These are phyloP conservation scores for Ogataea siamensis DNA, from an alignment of 805 yeast species.

Conservation along the genomic window DNA sequence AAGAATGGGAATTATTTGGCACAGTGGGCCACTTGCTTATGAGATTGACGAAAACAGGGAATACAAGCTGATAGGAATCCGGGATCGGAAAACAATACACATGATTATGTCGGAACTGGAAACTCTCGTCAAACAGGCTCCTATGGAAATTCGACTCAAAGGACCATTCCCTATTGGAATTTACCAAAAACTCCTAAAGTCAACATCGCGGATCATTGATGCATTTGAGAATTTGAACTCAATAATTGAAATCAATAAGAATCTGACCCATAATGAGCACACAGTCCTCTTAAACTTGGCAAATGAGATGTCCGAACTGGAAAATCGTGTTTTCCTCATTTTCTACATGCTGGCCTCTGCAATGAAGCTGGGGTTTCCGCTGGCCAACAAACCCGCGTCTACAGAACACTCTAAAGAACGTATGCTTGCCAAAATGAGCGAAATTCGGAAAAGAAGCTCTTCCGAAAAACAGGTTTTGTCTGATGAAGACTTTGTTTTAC, in stretches of 20 bases:
- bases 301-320: conserved; percentile 64
- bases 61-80: conserved; percentile 39
- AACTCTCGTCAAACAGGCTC: conserved; percentile 62
- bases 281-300: conserved; percentile 53
- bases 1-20: conserved; percentile 79
- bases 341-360: conserved; percentile 81
- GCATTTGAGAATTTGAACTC: conserved; percentile 72
- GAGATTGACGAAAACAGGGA: conserved; percentile 31
- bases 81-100: conserved; percentile 44
- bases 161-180: conserved; percentile 62
- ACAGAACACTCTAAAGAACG: conserved; percentile 73
- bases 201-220: conserved; percentile 67
- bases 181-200: conserved; percentile 49
- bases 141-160: conserved; percentile 69
- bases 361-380: conserved; percentile 68
- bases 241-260: conserved; percentile 62
- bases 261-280: conserved; percentile 50
- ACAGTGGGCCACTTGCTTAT: conserved; percentile 62
- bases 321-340: conserved; percentile 67
- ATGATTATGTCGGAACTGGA: conserved; percentile 59
- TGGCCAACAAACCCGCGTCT: conserved; percentile 75
- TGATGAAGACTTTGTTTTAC: conserved; percentile 73
- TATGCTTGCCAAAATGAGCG: conserved; percentile 61
- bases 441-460: conserved; percentile 43
- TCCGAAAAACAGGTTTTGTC: conserved; percentile 37